Conservation (phyloP, 148 eudicot genomes). For the Chenopodium quinoa region DNA sequence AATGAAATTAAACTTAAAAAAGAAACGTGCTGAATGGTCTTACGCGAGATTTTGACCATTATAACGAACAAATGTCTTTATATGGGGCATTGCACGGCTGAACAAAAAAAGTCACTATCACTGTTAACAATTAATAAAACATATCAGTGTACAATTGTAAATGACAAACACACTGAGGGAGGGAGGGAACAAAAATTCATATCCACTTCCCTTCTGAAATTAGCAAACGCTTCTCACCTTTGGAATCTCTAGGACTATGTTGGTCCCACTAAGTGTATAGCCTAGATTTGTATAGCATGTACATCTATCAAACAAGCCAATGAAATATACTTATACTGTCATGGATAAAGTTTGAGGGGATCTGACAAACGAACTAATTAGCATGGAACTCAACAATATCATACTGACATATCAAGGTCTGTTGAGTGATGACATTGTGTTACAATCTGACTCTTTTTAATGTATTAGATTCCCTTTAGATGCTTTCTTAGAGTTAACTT, state of each 20-base stretch:
- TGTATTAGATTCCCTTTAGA: too few species aligned
- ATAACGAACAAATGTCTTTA: slow-evolving; percentile 84
- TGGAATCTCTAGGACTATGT: background rate
- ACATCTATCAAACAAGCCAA: background rate
- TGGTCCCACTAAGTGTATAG: background rate
- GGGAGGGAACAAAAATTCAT: background rate
- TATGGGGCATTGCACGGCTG: slow-evolving; percentile 99
- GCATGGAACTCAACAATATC: background rate
- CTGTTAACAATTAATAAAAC: slow-evolving; percentile 4
- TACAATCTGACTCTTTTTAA: too few species aligned
- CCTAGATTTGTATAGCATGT: background rate
- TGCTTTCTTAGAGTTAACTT: too few species aligned
- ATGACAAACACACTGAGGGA: background rate
- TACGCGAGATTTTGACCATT: slow-evolving; percentile 93
- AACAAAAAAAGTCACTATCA: slow-evolving; percentile 12
- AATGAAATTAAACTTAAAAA: background rate
- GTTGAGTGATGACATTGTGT: background rate
- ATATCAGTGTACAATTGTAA: background rate
- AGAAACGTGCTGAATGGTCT: slow-evolving; percentile 29
- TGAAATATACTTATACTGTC: background rate
- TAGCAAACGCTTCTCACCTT: background rate
- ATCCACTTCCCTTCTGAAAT: background rate
- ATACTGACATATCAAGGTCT: background rate
- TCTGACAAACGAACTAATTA: background rate
- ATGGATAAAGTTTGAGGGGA: background rate